Evolutionary conservation across 2,329 filamentous ascomycete species (phyloP).

Genomic region (Colletotrichum spinosum): DNA sequence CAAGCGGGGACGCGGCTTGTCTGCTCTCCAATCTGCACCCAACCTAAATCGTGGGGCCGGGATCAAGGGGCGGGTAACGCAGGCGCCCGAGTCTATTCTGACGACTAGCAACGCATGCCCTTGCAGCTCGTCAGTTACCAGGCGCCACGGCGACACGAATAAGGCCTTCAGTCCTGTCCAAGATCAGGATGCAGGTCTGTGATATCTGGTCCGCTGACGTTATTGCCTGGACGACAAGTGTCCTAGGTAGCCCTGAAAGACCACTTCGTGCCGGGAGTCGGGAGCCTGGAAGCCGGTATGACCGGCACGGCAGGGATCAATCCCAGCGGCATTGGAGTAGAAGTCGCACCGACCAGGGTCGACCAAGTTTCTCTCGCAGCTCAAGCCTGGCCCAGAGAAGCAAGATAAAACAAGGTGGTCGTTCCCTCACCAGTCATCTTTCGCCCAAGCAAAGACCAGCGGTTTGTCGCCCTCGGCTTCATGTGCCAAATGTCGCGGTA

Average conservation of each 20-base stretch:
- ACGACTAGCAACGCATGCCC: slow-evolving; percentile 35
- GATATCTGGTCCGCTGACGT: no score
- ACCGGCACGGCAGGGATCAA: no score
- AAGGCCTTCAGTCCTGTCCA: background rate
- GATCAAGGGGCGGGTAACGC: slow-evolving; percentile 34
- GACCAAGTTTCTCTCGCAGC: no score
- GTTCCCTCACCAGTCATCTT: no score
- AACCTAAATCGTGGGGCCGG: slow-evolving; percentile 37
- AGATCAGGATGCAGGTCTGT: background rate
- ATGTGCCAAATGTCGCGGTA: slow-evolving; percentile 10
- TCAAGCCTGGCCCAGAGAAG: no score
- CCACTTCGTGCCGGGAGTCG: no score
- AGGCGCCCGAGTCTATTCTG: slow-evolving; percentile 35
- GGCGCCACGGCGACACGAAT: background rate
- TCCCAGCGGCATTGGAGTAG: no score
- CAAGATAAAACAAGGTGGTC: no score
- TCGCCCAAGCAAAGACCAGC: background rate
- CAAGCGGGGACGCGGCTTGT: slow-evolving; percentile 18
- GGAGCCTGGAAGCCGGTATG: no score
- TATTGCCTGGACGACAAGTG: no score
- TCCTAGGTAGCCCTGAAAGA: no score
- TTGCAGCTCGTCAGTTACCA: background rate
- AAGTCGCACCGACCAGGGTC: no score
- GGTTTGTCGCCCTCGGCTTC: slow-evolving; percentile 13
- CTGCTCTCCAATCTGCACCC: slow-evolving; percentile 31